phyloP scores from a whole-genome alignment of 2,329 filamentous ascomycete genomes.

The Sphaerostilbella broomeana region DNA sequence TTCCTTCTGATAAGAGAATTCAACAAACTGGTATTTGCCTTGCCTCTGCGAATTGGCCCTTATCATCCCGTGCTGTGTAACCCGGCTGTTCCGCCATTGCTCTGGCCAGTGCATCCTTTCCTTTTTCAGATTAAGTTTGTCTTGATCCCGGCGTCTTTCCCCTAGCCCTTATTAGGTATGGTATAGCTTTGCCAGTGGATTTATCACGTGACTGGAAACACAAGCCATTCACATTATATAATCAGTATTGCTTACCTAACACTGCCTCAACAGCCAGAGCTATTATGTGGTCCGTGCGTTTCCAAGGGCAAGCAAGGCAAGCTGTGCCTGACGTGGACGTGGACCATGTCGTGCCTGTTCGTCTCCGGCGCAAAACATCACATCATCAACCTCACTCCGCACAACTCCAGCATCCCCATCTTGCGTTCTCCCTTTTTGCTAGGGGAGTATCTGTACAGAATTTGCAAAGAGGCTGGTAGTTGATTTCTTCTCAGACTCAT shows the following conservation, averaged over 20 bases:
- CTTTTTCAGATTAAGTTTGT: no score
- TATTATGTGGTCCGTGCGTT: conserved; percentile 22
- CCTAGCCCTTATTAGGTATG: no score
- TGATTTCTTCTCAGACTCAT: conserved; percentile 1
- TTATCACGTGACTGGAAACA: neutral
- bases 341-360: conserved; percentile 30
- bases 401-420: conserved; percentile 12
- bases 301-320: conserved; percentile 30
- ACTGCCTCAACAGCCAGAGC: conserved; percentile 19
- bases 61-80: no score
- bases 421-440: conserved; percentile 10
- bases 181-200: no score
- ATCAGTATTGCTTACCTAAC: neutral
- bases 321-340: conserved; percentile 38
- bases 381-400: conserved; percentile 12
- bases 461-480: neutral
- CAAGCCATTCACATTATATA: neutral
- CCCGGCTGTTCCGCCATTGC: no score
- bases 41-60: no score
- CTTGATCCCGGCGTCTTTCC: no score
- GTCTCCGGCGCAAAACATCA: conserved; percentile 24
- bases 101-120: no score
- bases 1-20: no score
- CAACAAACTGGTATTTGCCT: no score
- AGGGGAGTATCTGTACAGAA: neutral